Percentiles rank a stretch among this genome's conserved stretches.
phyloP scores from a whole-genome alignment of 345 rosid genomes.

The Litchi chinensis region DNA sequence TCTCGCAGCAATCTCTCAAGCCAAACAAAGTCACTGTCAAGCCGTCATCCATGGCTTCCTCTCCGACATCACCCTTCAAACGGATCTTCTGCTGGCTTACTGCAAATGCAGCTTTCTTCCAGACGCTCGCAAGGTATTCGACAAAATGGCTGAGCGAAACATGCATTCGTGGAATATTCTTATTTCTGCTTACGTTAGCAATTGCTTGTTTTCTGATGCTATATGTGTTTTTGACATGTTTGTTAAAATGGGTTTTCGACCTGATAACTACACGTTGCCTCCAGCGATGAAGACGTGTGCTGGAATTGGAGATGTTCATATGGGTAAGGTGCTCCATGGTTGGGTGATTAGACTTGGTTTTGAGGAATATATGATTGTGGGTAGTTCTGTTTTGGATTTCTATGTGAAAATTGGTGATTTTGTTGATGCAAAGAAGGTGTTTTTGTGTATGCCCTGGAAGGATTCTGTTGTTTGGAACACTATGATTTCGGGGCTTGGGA shows the following conservation, averaged over 20 bases:
- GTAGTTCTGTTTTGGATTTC: conserved; percentile 30
- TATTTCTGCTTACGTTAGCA: conserved; percentile 24
- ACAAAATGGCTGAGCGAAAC: conserved; percentile 20
- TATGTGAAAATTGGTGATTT: conserved; percentile 24
- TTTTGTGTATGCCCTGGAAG: conserved; percentile 20
- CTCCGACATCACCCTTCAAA: conserved; percentile 21
- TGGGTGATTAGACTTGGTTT: conserved; percentile 31
- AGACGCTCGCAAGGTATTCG: conserved; percentile 24
- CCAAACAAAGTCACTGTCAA: conserved; percentile 28
- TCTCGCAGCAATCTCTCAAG: background rate
- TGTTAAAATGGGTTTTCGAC: conserved; percentile 18
- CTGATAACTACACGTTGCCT: conserved; percentile 34
- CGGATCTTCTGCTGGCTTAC: conserved; percentile 21
- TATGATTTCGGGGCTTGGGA: conserved; percentile 30
- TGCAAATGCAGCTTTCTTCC: conserved; percentile 14
- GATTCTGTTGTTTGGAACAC: conserved; percentile 32
- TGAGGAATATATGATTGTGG: conserved; percentile 28
- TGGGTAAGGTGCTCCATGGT: conserved; percentile 25
- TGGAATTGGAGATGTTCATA: conserved; percentile 9
- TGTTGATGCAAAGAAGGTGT: conserved; percentile 19
- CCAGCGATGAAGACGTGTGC: conserved; percentile 21
- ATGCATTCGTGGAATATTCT: conserved; percentile 37
- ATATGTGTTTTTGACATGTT: conserved; percentile 10
- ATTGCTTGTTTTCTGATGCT: conserved; percentile 20
- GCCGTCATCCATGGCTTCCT: conserved; percentile 13